A percentile compares a stretch with the other conserved stretches of the same genome.
Evolutionary conservation across 75 land plant genomes (phyloP).

Genomic region (Cunninghamia lanceolata): DNA sequence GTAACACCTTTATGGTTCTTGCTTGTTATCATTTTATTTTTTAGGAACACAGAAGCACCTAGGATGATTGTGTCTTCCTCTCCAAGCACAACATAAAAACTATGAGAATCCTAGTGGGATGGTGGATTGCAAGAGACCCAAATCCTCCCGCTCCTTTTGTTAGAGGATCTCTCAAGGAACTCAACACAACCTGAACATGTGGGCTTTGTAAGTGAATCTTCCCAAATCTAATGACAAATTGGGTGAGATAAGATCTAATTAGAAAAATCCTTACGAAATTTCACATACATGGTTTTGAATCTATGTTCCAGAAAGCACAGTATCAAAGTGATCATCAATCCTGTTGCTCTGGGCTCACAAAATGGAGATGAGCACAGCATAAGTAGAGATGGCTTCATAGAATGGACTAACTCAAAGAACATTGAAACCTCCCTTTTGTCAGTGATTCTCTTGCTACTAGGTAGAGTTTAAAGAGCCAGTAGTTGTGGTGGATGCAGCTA

Average conservation of each 20-base stretch:
- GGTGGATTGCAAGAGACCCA: constrained; percentile 37
- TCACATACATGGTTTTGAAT: neutral
- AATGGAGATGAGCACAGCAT: constrained; percentile 36
- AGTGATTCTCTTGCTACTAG: constrained; percentile 71
- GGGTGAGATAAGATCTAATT: neutral
- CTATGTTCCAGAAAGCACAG: constrained; percentile 7
- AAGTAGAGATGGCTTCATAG: constrained; percentile 32
- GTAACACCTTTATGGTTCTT: too few species aligned
- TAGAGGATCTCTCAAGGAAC: constrained; percentile 25
- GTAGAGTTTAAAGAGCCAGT: constrained; percentile 19
- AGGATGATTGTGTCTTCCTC: constrained; percentile 20
- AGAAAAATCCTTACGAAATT: neutral
- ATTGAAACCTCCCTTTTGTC: constrained; percentile 44
- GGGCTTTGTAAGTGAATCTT: constrained; percentile 23
- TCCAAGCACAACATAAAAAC: constrained; percentile 21
- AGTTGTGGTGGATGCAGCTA: too few species aligned
- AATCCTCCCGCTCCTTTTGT: constrained; percentile 32
- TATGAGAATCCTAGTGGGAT: constrained; percentile 38
- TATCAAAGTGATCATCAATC: constrained; percentile 32
- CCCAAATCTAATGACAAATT: neutral
- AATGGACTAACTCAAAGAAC: constrained; percentile 26
- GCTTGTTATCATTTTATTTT: too few species aligned
- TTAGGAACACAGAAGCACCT: constrained; percentile 29
- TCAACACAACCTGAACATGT: constrained; percentile 32
- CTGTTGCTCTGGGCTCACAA: constrained; percentile 41